These are phyloP conservation scores for Clavaria fumosa DNA, from an alignment of 768 basidiomycete genomes.

Conservation along the genomic window DNA sequence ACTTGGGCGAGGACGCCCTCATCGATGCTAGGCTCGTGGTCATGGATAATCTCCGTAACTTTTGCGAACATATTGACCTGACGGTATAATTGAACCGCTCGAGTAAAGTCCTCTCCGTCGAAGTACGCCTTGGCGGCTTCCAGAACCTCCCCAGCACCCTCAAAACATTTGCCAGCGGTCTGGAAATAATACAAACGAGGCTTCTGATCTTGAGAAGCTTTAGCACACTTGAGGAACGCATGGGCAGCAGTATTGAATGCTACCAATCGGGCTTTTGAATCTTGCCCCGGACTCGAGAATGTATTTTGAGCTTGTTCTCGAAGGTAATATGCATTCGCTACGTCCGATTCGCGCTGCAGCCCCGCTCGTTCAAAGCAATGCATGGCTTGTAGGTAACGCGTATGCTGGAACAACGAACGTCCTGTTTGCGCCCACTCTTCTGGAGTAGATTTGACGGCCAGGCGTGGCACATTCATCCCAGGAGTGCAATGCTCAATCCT, in stretches of 20 bases:
- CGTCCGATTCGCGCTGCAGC: slow-evolving; percentile 24
- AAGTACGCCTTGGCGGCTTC: slow-evolving; percentile 32
- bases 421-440: slow-evolving; percentile 25
- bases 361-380: slow-evolving; percentile 37
- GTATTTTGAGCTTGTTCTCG: slow-evolving; percentile 33
- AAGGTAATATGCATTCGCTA: slow-evolving; percentile 38
- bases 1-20: slow-evolving; percentile 21
- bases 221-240: slow-evolving; percentile 31
- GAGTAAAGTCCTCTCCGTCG: slow-evolving; percentile 26
- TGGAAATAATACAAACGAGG: slow-evolving; percentile 24
- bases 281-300: slow-evolving; percentile 14
- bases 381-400: slow-evolving; percentile 37
- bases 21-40: slow-evolving; percentile 19
- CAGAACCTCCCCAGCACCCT: slow-evolving; percentile 22
- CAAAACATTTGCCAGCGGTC: slow-evolving; percentile 33
- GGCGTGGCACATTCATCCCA: slow-evolving; percentile 31
- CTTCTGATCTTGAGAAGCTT: slow-evolving; percentile 17
- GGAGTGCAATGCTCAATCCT: slow-evolving; percentile 36
- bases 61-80: slow-evolving; percentile 36
- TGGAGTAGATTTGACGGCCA: slow-evolving; percentile 37
- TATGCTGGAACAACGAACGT: slow-evolving; percentile 22
- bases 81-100: slow-evolving; percentile 33
- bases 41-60: slow-evolving; percentile 30
- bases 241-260: slow-evolving; percentile 33
- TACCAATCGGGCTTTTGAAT: slow-evolving; percentile 12